Evolutionary conservation across 2,329 filamentous ascomycete genomes (phyloP).

Genomic region (Thielaviopsis euricoi): DNA sequence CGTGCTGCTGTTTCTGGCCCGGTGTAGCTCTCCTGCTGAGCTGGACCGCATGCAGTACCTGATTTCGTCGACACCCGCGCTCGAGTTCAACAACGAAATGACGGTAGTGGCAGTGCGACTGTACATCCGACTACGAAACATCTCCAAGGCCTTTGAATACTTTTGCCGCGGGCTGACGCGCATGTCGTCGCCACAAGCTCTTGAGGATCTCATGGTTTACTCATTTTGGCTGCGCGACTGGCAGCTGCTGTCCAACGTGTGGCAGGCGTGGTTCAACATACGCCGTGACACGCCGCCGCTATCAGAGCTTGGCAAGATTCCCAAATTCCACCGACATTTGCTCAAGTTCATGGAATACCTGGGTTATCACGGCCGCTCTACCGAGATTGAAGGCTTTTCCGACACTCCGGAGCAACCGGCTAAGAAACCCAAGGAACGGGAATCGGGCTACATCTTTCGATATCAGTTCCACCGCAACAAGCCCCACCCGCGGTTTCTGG

Average conservation of each 20-base stretch:
- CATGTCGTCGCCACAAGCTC: constrained; percentile 8
- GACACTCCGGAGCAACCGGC: background rate
- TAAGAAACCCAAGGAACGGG: background rate
- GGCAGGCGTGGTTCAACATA: constrained; percentile 8
- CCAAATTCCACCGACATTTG: constrained; percentile 3
- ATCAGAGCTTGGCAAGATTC: constrained; percentile 6
- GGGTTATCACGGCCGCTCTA: background rate
- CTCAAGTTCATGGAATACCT: constrained; percentile 2
- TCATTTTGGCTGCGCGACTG: constrained; percentile 10
- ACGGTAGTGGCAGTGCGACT: constrained; percentile 10
- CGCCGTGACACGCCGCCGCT: constrained; percentile 6
- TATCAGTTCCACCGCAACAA: constrained; percentile 5
- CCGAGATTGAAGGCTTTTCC: constrained; percentile 1
- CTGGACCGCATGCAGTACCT: constrained; percentile 10
- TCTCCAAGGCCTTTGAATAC: constrained; percentile 10
- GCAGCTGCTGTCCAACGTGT: constrained; percentile 6
- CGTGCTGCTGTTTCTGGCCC: constrained; percentile 6
- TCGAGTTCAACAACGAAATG: constrained; percentile 9
- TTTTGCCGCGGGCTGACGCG: constrained; percentile 4
- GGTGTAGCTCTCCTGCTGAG: constrained; percentile 10
- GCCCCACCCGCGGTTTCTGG: constrained; percentile 6
- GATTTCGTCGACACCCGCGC: constrained; percentile 6
- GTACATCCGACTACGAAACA: constrained; percentile 10
- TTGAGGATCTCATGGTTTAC: constrained; percentile 9
- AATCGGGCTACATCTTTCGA: constrained; percentile 6